Base-by-base conservation (phyloP, 805 yeast species). In the Wickerhamia fluorescens region DNA sequence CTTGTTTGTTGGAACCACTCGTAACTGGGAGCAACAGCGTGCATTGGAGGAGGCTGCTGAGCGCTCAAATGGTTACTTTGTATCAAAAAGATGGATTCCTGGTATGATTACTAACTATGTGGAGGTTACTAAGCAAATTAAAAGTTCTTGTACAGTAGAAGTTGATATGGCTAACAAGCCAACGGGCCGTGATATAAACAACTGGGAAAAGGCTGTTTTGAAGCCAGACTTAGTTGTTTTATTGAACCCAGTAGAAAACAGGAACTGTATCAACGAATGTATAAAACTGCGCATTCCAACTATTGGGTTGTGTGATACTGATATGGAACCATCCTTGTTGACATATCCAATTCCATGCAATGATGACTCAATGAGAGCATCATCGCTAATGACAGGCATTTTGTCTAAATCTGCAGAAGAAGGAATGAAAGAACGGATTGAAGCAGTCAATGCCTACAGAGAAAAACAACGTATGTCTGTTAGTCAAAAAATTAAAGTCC, bases 291-390 rank as follows among this genome's bases (percentile, higher is more conserved):
- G 94, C 52, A 73, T 92, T 18, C 98, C 98, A 34, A 87, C 96
- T 1, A 76, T 92, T 44, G 97, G 96, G 16, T 71, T 92, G 34
- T 76, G 92, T 38, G 98, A 92, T 58, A 88, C 97, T 14, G 89
- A 92, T 56, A 77, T 82, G 52, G 96, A 92, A 51, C 94, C 96
- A 6, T 73, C 83, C 10, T 61, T 81, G 42, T 83, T 89, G 30
- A 86, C 96, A 2, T 92, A 92, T 50, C 94, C 97, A 29, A 83
- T 92, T 41, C 97, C 97, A 11, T 94, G 94, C 38, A 92, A 92
- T 52, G 97, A 92, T 53, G 96, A 88, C 53, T 80, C 94, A 6
- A 61, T 75, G 34, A 73, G 98, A 54, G 73, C 94, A 6, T 75
- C 81, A 7, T 79, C 84, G 39, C 64, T 92, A 40, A 71, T 92